Conservation (phyloP, 805 yeast genomes). For the Kodamaea leandrae region DNA sequence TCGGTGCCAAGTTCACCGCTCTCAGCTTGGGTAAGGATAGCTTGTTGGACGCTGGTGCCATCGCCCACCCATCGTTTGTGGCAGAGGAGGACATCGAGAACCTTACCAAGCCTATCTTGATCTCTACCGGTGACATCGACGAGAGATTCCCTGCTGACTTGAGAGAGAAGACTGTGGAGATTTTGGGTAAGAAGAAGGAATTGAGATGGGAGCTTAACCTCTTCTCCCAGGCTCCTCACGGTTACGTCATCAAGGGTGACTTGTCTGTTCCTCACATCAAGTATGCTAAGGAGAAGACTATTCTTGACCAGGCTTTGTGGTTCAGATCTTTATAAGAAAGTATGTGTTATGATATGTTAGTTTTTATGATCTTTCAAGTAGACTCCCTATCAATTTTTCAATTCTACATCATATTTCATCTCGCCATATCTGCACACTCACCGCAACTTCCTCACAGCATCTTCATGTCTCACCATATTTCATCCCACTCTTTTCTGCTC, state of each 20-base stretch:
- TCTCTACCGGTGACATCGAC: constrained; percentile 77
- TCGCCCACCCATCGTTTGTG: constrained; percentile 83
- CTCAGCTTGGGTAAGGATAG: constrained; percentile 30
- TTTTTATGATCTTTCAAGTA: too few species aligned
- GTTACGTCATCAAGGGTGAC: constrained; percentile 81
- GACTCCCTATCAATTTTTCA: too few species aligned
- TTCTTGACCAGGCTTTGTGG: constrained; percentile 40
- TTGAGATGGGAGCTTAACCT: constrained; percentile 60
- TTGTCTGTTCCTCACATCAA: constrained; percentile 45
- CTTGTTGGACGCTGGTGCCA: constrained; percentile 58
- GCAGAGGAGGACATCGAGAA: constrained; percentile 60
- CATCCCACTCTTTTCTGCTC: too few species aligned
- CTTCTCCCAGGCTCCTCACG: constrained; percentile 67
- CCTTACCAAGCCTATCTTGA: constrained; percentile 58
- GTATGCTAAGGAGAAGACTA: constrained; percentile 67
- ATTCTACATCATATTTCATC: too few species aligned
- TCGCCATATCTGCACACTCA: too few species aligned
- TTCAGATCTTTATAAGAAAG: constrained; percentile 1
- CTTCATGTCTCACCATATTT: too few species aligned
- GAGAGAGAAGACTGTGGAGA: constrained; percentile 60
- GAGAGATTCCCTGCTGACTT: constrained; percentile 57
- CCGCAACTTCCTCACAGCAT: too few species aligned
- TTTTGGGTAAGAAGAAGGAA: constrained; percentile 47
- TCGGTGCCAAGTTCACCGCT: constrained; percentile 26
- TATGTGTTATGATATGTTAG: background rate